These are phyloP conservation scores for Coemansia interrupta DNA, from an alignment of 192 early-diverging fungal genomes.

Conservation along the genomic window DNA sequence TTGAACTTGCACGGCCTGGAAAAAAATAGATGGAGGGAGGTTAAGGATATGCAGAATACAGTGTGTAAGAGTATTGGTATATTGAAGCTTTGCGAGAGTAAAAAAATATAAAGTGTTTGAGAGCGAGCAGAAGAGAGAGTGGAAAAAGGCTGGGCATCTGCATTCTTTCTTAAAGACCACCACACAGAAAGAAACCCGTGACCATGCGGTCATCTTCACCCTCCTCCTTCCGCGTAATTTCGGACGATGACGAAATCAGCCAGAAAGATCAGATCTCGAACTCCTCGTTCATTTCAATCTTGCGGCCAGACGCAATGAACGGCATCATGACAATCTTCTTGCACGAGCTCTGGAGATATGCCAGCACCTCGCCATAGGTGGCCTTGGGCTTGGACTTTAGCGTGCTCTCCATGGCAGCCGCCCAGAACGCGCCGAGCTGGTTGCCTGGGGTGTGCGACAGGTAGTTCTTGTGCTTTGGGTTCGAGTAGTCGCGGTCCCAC, in stretches of 20 bases:
- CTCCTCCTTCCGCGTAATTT: not conserved
- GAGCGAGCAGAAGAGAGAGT: not conserved
- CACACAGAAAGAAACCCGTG: not conserved
- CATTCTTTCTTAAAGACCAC: not conserved
- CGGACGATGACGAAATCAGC: too few species aligned
- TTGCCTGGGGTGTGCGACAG: slow-evolving; percentile 63
- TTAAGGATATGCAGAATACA: too few species aligned
- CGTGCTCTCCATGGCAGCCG: slow-evolving; percentile 59
- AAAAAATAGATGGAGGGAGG: not conserved
- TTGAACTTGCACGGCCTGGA: slow-evolving; percentile 1
- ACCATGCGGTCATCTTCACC: not conserved
- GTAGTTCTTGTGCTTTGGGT: slow-evolving; percentile 66
- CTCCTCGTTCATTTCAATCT: slow-evolving; percentile 48
- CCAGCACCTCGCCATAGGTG: slow-evolving; percentile 56
- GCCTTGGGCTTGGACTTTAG: slow-evolving; percentile 29
- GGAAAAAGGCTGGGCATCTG: not conserved
- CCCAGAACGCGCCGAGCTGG: slow-evolving; percentile 65
- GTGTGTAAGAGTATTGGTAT: too few species aligned
- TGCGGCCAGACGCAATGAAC: slow-evolving; percentile 50
- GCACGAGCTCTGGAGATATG: slow-evolving; percentile 26
- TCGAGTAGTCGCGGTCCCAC: slow-evolving; percentile 65
- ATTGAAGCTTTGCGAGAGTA: not conserved
- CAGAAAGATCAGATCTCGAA: slow-evolving; percentile 30
- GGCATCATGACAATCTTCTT: slow-evolving; percentile 47
- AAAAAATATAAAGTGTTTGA: not conserved